Percentiles rank a stretch among this genome's conserved stretches.
Evolutionary conservation across 2,329 filamentous ascomycete genomes (phyloP).

Genomic region (Aspergillus sp.): DNA sequence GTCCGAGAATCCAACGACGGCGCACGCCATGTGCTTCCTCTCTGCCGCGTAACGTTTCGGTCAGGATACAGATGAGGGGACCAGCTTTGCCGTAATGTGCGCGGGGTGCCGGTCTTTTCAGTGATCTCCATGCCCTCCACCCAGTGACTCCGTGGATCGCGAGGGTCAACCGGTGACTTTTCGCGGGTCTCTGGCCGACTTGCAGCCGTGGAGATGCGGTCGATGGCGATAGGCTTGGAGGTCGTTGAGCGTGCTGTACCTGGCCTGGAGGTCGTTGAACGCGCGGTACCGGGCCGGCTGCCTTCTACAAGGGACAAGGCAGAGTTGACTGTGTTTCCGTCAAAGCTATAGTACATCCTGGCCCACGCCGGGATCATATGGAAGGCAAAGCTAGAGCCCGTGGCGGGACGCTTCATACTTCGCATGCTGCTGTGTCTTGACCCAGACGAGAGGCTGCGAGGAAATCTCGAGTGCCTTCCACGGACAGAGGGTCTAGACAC

Average conservation of each 20-base stretch:
- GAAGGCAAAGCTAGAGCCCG: slow-evolving; percentile 44
- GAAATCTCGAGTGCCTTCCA: slow-evolving; percentile 28
- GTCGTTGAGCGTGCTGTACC: slow-evolving; percentile 28
- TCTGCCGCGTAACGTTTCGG: slow-evolving; percentile 54
- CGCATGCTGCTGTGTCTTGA: slow-evolving; percentile 37
- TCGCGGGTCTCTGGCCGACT: slow-evolving; percentile 24
- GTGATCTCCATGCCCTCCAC: slow-evolving; percentile 27
- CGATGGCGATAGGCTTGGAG: slow-evolving; percentile 29
- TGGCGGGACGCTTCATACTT: slow-evolving; percentile 38
- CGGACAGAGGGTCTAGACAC: slow-evolving; percentile 35
- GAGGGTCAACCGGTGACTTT: slow-evolving; percentile 23
- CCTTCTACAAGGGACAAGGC: slow-evolving; percentile 40
- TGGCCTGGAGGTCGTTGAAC: slow-evolving; percentile 26
- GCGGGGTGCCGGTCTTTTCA: slow-evolving; percentile 27
- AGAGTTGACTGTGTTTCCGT: slow-evolving; percentile 52
- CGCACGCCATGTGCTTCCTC: slow-evolving; percentile 65
- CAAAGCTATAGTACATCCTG: slow-evolving; percentile 68
- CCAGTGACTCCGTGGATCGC: slow-evolving; percentile 46
- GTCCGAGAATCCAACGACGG: slow-evolving; percentile 67
- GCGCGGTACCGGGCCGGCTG: slow-evolving; percentile 27
- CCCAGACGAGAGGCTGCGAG: slow-evolving; percentile 44
- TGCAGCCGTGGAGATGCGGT: slow-evolving; percentile 28
- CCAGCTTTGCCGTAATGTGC: slow-evolving; percentile 61
- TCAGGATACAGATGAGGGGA: slow-evolving; percentile 70
- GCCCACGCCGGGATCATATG: slow-evolving; percentile 48